Conservation (phyloP, 352 stramenopile species). For the Phytophthora nicotianae region DNA sequence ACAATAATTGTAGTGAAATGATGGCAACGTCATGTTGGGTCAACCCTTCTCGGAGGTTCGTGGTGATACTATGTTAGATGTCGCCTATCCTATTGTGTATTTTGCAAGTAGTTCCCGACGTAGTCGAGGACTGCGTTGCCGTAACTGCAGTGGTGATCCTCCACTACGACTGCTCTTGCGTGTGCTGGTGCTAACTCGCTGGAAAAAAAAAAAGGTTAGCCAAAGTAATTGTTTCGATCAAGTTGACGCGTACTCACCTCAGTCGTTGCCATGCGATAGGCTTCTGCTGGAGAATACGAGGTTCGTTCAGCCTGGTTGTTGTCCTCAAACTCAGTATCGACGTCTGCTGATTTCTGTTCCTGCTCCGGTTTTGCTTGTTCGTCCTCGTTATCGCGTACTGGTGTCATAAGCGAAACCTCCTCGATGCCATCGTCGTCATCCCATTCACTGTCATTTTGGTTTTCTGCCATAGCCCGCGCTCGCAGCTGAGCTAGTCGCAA, state of each 20-base stretch:
- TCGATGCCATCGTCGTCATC: conserved; percentile 40
- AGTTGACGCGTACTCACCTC: conserved; percentile 22
- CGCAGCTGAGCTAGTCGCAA: conserved; percentile 29
- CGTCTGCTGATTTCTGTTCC: conserved; percentile 1
- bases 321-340: conserved; percentile 12
- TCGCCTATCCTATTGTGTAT: conserved; percentile 23
- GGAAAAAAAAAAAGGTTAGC: neutral
- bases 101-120: conserved; percentile 12
- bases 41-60: conserved; percentile 8
- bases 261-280: conserved; percentile 22
- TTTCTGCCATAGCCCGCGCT: conserved; percentile 23
- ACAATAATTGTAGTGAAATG: conserved; percentile 6
- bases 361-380: conserved; percentile 31
- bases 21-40: conserved; percentile 15
- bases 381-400: conserved; percentile 21
- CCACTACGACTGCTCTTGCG: conserved; percentile 8
- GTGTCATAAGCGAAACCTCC: conserved; percentile 54
- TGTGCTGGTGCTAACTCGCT: conserved; percentile 7
- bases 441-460: conserved; percentile 31
- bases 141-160: conserved; percentile 6
- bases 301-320: conserved; percentile 17
- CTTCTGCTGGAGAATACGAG: conserved; percentile 12
- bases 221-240: neutral
- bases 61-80: conserved; percentile 20
- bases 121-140: conserved; percentile 13